These are phyloP conservation scores for Epichloe coenophiala DNA, from an alignment of 2,329 filamentous ascomycete genomes.

Conservation along the genomic window DNA sequence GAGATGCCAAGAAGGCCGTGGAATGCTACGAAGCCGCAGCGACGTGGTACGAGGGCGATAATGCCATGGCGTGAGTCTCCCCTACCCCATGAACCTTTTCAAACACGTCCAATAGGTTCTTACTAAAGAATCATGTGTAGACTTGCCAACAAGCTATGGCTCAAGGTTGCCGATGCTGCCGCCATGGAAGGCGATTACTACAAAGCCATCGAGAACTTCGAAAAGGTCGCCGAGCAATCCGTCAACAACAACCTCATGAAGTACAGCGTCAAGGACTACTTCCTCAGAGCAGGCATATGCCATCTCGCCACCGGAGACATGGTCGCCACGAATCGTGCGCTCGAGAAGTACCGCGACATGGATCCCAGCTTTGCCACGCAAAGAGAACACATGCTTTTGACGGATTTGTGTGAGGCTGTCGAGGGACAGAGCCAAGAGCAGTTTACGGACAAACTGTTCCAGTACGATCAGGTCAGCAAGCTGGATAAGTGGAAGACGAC, in stretches of 20 bases:
- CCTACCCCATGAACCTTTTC: not conserved
- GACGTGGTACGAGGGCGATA: slow-evolving; percentile 79
- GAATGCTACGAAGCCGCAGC: slow-evolving; percentile 77
- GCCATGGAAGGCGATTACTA: slow-evolving; percentile 75
- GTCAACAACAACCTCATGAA: slow-evolving; percentile 87
- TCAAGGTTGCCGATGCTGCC: slow-evolving; percentile 81
- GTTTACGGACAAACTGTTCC: slow-evolving; percentile 76
- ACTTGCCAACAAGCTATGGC: slow-evolving; percentile 82
- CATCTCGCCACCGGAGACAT: slow-evolving; percentile 62
- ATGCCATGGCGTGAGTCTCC: slow-evolving; percentile 58
- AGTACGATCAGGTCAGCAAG: slow-evolving; percentile 85
- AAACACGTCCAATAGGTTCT: not conserved
- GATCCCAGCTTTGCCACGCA: slow-evolving; percentile 65
- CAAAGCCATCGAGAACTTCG: slow-evolving; percentile 69
- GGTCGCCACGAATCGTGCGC: slow-evolving; percentile 63
- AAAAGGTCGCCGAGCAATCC: slow-evolving; percentile 64
- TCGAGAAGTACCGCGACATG: slow-evolving; percentile 70
- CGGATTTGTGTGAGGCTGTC: slow-evolving; percentile 62
- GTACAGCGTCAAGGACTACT: slow-evolving; percentile 90
- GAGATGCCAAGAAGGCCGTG: slow-evolving; percentile 64
- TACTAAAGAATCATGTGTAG: slow-evolving; percentile 25
- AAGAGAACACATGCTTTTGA: slow-evolving; percentile 69
- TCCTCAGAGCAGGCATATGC: slow-evolving; percentile 88
- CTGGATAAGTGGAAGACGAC: slow-evolving; percentile 96
- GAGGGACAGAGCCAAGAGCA: slow-evolving; percentile 67